phyloP scores from a whole-genome alignment of 2,329 filamentous ascomycete genomes.

The Penicillium sp. region DNA sequence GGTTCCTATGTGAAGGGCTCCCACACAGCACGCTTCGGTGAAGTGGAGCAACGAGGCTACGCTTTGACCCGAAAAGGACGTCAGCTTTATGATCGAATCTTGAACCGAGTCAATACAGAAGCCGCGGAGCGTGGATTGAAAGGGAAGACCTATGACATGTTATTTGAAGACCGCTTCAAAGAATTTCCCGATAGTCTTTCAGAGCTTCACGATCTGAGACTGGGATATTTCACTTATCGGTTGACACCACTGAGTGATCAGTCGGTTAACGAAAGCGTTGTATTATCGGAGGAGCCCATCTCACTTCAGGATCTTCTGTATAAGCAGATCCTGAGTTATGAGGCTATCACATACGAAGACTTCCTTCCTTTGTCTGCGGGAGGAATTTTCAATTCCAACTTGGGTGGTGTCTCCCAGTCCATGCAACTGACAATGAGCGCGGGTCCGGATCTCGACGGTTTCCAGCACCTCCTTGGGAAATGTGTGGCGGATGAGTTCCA shows the following conservation, averaged over 20 bases:
- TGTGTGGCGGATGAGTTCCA: conserved; percentile 27
- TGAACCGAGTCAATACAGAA: conserved; percentile 27
- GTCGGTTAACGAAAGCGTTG: background rate
- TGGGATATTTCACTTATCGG: conserved; percentile 45
- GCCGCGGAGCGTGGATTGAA: conserved; percentile 5
- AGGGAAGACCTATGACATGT: conserved; percentile 12
- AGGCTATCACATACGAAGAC: conserved; percentile 54
- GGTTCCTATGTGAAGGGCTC: conserved; percentile 32
- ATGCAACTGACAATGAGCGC: conserved; percentile 26
- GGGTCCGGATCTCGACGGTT: conserved; percentile 28
- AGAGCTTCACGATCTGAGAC: conserved; percentile 33
- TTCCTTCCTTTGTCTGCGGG: conserved; percentile 55
- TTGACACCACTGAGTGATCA: conserved; percentile 16
- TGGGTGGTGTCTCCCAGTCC: conserved; percentile 25
- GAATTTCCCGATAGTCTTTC: conserved; percentile 45
- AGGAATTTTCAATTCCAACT: conserved; percentile 52
- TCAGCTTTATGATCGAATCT: conserved; percentile 47
- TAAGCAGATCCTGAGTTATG: conserved; percentile 33
- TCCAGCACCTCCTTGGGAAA: conserved; percentile 24
- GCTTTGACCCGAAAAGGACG: conserved; percentile 50
- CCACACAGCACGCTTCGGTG: conserved; percentile 53
- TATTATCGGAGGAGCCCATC: background rate
- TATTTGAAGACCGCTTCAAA: conserved; percentile 33
- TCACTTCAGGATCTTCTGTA: conserved; percentile 35
- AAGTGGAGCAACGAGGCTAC: conserved; percentile 54